Evolutionary conservation across 495 filamentous ascomycete genomes (phyloP).

Genomic region (Lineolata rhizophorae): DNA sequence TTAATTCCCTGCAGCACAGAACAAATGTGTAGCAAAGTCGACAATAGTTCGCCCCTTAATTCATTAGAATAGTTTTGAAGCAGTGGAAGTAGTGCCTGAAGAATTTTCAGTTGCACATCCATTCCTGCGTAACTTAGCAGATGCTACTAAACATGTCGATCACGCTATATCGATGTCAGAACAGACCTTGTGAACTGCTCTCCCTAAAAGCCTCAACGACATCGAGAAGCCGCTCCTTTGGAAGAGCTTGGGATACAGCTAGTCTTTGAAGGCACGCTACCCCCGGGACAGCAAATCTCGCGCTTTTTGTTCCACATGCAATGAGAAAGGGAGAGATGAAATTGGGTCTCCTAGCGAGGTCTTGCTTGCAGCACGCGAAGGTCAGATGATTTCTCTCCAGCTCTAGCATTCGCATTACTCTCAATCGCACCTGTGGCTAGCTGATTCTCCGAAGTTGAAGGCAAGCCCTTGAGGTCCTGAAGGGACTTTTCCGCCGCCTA

Average conservation of each 20-base stretch:
- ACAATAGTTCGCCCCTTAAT: conserved; percentile 58
- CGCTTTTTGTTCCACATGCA: conserved; percentile 72
- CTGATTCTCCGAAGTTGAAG: conserved; percentile 57
- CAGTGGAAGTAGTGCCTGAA: conserved; percentile 80
- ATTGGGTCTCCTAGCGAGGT: conserved; percentile 56
- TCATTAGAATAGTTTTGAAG: conserved; percentile 77
- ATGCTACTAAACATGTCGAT: conserved; percentile 1
- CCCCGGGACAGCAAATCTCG: conserved; percentile 68
- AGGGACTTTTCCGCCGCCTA: conserved; percentile 89
- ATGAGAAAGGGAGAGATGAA: conserved; percentile 86
- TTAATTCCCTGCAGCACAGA: conserved; percentile 77
- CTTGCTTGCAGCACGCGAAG: conserved; percentile 22
- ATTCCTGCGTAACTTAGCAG: conserved; percentile 27
- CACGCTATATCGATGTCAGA: too few relatives aligned
- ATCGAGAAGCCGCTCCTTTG: conserved; percentile 51
- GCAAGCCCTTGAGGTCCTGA: conserved; percentile 65
- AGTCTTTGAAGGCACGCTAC: conserved; percentile 76
- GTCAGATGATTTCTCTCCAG: too few relatives aligned
- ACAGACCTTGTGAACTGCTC: conserved; percentile 45
- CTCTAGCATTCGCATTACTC: too few relatives aligned
- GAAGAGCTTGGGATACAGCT: conserved; percentile 55
- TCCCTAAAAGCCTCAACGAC: conserved; percentile 74
- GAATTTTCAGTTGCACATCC: conserved; percentile 87
- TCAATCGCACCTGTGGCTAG: conserved; percentile 52
- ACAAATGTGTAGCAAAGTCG: conserved; percentile 68